These are phyloP conservation scores for Mortierella sp. DNA, from an alignment of 371 early-diverging fungal species.

Conservation along the genomic window DNA sequence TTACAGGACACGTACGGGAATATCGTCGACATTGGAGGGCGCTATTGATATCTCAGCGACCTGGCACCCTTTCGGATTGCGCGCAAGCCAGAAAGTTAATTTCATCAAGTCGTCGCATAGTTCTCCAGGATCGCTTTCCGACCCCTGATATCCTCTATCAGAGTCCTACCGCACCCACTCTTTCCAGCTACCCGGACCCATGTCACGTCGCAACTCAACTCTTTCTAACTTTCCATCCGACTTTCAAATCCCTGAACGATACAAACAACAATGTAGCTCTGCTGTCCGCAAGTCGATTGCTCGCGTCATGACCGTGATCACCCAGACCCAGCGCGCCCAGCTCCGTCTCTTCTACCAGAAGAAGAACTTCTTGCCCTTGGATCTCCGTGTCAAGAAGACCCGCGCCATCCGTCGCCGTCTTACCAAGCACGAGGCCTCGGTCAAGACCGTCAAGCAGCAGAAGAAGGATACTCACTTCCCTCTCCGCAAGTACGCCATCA, in stretches of 20 bases:
- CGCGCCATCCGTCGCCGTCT: conserved; percentile 95
- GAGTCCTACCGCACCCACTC: too few relatives aligned
- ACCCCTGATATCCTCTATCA: too few relatives aligned
- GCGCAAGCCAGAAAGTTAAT: too few relatives aligned
- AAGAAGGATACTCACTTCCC: conserved; percentile 91
- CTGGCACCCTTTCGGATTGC: too few relatives aligned
- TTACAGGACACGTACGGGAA: not conserved
- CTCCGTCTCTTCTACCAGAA: conserved; percentile 86
- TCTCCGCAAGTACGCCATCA: conserved; percentile 86
- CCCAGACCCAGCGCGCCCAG: conserved; percentile 87
- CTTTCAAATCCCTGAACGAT: too few relatives aligned
- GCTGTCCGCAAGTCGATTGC: conserved; percentile 92
- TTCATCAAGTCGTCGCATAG: too few relatives aligned
- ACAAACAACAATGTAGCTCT: conserved; percentile 60
- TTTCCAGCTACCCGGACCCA: not conserved
- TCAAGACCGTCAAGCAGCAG: conserved; percentile 80
- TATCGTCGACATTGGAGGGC: too few relatives aligned
- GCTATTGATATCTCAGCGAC: too few relatives aligned
- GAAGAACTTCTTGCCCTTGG: conserved; percentile 93
- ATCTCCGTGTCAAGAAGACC: conserved; percentile 96
- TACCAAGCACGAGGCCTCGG: conserved; percentile 77
- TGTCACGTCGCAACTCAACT: not conserved
- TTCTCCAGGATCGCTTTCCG: too few relatives aligned
- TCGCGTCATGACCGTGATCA: conserved; percentile 93
- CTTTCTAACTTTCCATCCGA: not conserved